These are phyloP conservation scores for Lipomyces lipofer DNA, from an alignment of 805 yeast genomes.

Conservation along the genomic window DNA sequence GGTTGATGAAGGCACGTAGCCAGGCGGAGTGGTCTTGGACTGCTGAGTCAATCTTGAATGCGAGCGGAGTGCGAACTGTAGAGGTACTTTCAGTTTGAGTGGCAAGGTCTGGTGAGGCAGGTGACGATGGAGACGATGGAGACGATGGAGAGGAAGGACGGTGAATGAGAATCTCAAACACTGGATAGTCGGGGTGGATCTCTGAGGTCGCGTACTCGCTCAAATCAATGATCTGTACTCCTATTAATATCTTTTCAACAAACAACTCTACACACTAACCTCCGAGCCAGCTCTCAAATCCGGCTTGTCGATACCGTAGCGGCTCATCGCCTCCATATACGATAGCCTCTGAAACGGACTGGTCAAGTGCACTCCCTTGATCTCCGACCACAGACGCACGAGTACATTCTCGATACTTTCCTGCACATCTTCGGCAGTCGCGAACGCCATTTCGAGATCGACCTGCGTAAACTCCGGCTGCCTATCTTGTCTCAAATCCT, in stretches of 20 bases:
- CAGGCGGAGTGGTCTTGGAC: constrained; percentile 36
- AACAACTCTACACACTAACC: neutral
- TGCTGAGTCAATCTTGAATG: neutral
- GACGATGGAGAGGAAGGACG: constrained; percentile 32
- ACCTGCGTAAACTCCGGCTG: constrained; percentile 98
- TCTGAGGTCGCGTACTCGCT: constrained; percentile 44
- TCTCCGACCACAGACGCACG: constrained; percentile 54
- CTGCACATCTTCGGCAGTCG: constrained; percentile 67
- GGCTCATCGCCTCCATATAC: constrained; percentile 67
- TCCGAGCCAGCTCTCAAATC: constrained; percentile 57
- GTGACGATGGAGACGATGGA: constrained; percentile 32
- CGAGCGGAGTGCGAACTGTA: constrained; percentile 12
- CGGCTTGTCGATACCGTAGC: constrained; percentile 92
- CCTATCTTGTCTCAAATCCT: constrained; percentile 89
- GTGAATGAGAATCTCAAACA: constrained; percentile 72
- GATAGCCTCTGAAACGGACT: constrained; percentile 49
- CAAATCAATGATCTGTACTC: constrained; percentile 55
- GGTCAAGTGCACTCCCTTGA: constrained; percentile 37
- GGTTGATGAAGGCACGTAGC: constrained; percentile 3
- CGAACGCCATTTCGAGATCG: constrained; percentile 92
- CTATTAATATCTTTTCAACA: neutral
- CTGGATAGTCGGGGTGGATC: constrained; percentile 54
- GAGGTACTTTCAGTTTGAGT: constrained; percentile 21
- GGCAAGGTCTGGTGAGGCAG: no score
- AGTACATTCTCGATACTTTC: constrained; percentile 61